phyloP scores from a whole-genome alignment of 495 filamentous ascomycete genomes.

The Neurospora terricola region DNA sequence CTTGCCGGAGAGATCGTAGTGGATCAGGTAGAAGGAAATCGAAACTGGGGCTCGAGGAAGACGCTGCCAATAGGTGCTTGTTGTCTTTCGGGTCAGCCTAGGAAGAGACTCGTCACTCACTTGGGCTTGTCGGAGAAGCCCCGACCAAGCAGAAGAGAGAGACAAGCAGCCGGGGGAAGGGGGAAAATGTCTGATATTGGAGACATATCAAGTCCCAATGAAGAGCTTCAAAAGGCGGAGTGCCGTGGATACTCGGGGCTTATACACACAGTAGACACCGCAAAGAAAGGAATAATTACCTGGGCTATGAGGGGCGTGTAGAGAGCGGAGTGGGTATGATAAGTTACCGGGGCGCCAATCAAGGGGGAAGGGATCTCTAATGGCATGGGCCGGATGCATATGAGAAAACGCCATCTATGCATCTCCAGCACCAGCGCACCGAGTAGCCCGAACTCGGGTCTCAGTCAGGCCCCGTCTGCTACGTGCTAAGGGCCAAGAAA shows the following conservation, averaged over 20 bases:
- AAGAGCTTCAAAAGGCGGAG: neutral
- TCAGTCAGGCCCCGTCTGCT: neutral
- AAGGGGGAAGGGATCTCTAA: conserved; percentile 8
- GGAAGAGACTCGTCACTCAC: neutral
- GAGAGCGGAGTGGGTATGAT: conserved; percentile 8
- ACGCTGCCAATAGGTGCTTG: neutral
- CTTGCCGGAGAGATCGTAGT: neutral
- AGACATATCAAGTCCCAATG: neutral
- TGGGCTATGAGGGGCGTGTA: conserved; percentile 10
- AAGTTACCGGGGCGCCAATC: conserved; percentile 13
- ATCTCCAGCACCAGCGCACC: conserved; percentile 11
- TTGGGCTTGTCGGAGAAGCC: neutral
- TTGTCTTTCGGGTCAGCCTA: neutral
- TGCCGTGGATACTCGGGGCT: neutral
- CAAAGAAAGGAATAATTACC: neutral
- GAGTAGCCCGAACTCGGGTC: neutral
- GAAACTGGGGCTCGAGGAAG: neutral
- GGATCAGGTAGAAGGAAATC: neutral
- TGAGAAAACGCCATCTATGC: conserved; percentile 19
- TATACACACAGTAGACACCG: neutral
- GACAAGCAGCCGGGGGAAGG: neutral
- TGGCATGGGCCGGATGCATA: conserved; percentile 15
- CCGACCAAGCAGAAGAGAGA: neutral
- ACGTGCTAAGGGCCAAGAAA: neutral
- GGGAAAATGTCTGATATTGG: neutral